Evolutionary conservation across 306 rosid genomes (phyloP).

Genomic region (Gastrolobium villosum): DNA sequence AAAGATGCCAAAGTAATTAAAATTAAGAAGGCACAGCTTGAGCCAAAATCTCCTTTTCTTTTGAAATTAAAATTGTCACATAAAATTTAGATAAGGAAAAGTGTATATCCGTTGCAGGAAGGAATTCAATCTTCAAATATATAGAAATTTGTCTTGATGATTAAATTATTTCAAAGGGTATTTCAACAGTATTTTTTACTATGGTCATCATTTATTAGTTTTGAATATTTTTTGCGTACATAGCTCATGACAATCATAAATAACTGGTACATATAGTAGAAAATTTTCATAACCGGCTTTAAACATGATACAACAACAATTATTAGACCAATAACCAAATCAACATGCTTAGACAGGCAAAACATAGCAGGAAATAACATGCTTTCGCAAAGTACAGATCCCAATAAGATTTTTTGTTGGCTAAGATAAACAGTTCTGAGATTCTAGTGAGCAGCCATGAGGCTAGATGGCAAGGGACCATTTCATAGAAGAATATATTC

Average conservation of each 20-base stretch:
- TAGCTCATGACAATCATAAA: conserved; percentile 9
- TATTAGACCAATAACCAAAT: conserved; percentile 24
- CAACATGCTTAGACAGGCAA: conserved; percentile 6
- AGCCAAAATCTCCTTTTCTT: conserved; percentile 8
- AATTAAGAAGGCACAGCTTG: conserved; percentile 1
- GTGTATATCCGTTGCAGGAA: background rate
- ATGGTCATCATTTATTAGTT: conserved; percentile 30
- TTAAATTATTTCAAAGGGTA: background rate
- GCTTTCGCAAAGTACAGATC: conserved; percentile 12
- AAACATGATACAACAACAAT: background rate
- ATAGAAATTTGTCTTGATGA: background rate
- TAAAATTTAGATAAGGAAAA: background rate
- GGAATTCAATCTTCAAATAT: conserved; percentile 19
- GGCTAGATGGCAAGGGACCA: conserved; percentile 4
- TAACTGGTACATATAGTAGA: background rate
- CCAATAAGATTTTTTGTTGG: conserved; percentile 2
- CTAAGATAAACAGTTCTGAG: background rate
- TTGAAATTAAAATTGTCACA: background rate
- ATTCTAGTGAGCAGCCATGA: conserved; percentile 24
- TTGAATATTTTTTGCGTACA: background rate
- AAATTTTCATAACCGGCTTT: conserved; percentile 25
- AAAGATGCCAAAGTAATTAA: background rate
- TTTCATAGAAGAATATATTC: conserved; percentile 21
- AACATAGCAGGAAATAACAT: background rate
- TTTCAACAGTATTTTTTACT: conserved; percentile 6